phyloP scores from a whole-genome alignment of 2,329 filamentous ascomycete genomes.

The Alternaria sp. region DNA sequence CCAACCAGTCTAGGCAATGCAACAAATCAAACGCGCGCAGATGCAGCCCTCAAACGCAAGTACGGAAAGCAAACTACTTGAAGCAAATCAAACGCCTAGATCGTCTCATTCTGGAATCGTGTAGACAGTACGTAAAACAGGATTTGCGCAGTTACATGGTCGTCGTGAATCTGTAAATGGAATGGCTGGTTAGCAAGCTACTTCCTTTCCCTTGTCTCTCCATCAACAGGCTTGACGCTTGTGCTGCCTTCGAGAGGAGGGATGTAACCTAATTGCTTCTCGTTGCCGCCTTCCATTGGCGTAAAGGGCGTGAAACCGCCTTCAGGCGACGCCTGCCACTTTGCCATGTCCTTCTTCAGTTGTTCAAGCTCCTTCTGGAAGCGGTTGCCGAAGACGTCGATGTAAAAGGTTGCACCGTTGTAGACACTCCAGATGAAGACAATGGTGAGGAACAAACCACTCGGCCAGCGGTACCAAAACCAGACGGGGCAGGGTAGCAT shows the following conservation, averaged over 20 bases:
- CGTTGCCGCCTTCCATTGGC: constrained; percentile 22
- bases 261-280: constrained; percentile 38
- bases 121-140: not conserved
- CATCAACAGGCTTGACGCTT: constrained; percentile 24
- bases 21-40: constrained; percentile 3
- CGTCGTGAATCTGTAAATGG: not conserved
- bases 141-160: not conserved
- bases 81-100: constrained; percentile 7
- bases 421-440: constrained; percentile 97
- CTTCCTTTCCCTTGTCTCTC: constrained; percentile 27
- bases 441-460: constrained; percentile 73
- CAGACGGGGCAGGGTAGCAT: constrained; percentile 95
- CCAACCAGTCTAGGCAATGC: constrained; percentile 18
- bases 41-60: not conserved
- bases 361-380: constrained; percentile 96
- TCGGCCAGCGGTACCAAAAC: constrained; percentile 88
- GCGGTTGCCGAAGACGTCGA: constrained; percentile 94
- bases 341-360: constrained; percentile 85
- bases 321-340: constrained; percentile 69
- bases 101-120: constrained; percentile 5
- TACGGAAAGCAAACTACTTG: not conserved
- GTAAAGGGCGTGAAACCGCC: constrained; percentile 33
- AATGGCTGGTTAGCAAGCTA: constrained; percentile 7
- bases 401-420: constrained; percentile 97
- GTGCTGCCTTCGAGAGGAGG: constrained; percentile 40